Conservation (phyloP, 2,329 filamentous ascomycete genomes). For the Penicillium concentricum region DNA sequence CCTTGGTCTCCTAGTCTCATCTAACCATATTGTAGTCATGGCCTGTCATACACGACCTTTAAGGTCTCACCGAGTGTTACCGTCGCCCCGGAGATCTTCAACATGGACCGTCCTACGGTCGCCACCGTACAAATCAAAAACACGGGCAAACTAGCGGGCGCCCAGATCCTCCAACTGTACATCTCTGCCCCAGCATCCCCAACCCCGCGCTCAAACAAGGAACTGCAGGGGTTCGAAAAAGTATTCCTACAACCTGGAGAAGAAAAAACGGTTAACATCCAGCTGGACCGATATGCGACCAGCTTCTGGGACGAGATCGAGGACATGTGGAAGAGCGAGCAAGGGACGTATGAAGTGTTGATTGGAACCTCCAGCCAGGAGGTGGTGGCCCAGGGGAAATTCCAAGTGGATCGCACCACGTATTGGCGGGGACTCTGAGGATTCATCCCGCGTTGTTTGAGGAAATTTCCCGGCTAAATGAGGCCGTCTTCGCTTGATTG, state of each 20-base stretch:
- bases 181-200: slow-evolving; percentile 24
- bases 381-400: slow-evolving; percentile 19
- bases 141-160: slow-evolving; percentile 50
- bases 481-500: slow-evolving; percentile 8
- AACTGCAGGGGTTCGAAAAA: slow-evolving; percentile 49
- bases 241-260: slow-evolving; percentile 40
- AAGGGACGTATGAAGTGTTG: slow-evolving; percentile 40
- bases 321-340: slow-evolving; percentile 41
- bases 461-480: slow-evolving; percentile 7
- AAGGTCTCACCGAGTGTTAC: slow-evolving; percentile 45
- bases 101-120: slow-evolving; percentile 44
- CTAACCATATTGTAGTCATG: slow-evolving; percentile 50
- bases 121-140: slow-evolving; percentile 51
- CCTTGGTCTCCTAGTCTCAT: neutral
- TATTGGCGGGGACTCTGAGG: slow-evolving; percentile 25
- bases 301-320: slow-evolving; percentile 46
- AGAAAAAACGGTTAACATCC: slow-evolving; percentile 30
- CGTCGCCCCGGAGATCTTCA: slow-evolving; percentile 29
- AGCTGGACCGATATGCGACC: slow-evolving; percentile 37
- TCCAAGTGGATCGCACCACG: slow-evolving; percentile 19
- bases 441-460: neutral
- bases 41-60: slow-evolving; percentile 73
- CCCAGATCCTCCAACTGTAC: slow-evolving; percentile 54
- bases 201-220: slow-evolving; percentile 40
- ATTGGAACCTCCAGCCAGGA: slow-evolving; percentile 33